These are phyloP conservation scores for Saturnispora sekii DNA, from an alignment of 805 yeast genomes.

Conservation along the genomic window DNA sequence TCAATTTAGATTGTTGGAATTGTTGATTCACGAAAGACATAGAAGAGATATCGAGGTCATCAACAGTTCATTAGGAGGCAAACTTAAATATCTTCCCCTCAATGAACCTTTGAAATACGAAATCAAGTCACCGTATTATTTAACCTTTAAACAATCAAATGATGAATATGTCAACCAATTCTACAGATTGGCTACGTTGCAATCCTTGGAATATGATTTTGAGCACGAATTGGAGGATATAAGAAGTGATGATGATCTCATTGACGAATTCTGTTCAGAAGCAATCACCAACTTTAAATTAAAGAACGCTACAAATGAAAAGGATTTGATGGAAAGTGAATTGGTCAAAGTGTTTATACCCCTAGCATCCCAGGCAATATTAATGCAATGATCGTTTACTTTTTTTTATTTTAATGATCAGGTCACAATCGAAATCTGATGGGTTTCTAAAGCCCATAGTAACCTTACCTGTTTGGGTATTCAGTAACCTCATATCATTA, in stretches of 20 bases:
- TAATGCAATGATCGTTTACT: conserved; percentile 12
- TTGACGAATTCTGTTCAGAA: conserved; percentile 23
- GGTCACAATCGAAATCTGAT: neutral
- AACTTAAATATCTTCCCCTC: conserved; percentile 19
- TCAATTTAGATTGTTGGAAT: conserved; percentile 26
- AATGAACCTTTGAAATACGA: conserved; percentile 25
- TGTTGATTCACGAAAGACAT: conserved; percentile 29
- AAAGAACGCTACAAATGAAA: conserved; percentile 9
- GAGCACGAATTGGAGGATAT: conserved; percentile 23
- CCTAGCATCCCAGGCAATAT: conserved; percentile 26
- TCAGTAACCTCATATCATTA: conserved; percentile 16
- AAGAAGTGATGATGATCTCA: conserved; percentile 21
- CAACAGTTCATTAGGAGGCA: conserved; percentile 17
- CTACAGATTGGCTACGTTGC: conserved; percentile 26
- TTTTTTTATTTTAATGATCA: neutral
- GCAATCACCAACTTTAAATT: conserved; percentile 20
- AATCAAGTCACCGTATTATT: conserved; percentile 26
- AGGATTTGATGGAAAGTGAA: conserved; percentile 18
- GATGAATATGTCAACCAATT: conserved; percentile 21
- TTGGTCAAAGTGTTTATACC: conserved; percentile 27
- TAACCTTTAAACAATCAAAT: conserved; percentile 15
- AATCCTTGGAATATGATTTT: conserved; percentile 28
- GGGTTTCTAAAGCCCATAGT: conserved; percentile 12
- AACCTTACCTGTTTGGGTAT: conserved; percentile 22
- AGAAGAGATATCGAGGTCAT: conserved; percentile 24